Conservation (phyloP, 2,329 filamentous ascomycete species). For the Scedosporium aurantiacum region DNA sequence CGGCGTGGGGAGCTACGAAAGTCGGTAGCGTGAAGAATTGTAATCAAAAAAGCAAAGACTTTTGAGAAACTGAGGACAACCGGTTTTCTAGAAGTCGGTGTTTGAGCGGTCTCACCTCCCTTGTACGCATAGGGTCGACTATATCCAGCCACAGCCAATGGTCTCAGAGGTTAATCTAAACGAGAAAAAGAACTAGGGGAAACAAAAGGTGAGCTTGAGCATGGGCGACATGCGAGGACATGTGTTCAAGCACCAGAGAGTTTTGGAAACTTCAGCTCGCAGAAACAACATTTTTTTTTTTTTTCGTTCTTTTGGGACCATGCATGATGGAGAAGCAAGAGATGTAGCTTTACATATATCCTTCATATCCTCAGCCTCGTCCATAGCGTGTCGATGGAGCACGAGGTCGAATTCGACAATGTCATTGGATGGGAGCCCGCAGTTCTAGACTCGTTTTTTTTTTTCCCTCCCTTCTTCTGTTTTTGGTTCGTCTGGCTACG, state of each 20-base stretch:
- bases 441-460: not conserved
- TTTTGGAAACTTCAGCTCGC: not conserved
- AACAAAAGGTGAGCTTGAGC: not conserved
- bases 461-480: no score
- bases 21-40: no score
- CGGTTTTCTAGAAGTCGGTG: no score
- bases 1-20: no score
- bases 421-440: slow-evolving; percentile 10
- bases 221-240: not conserved
- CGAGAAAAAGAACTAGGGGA: no score
- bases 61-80: no score
- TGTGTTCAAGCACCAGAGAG: not conserved
- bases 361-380: slow-evolving; percentile 14
- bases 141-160: no score
- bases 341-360: not conserved
- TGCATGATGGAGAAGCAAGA: not conserved
- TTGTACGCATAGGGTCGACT: no score
- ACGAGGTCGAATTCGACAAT: slow-evolving; percentile 12
- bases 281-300: no score
- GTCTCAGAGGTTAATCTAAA: no score
- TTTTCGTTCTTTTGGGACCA: not conserved
- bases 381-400: slow-evolving; percentile 14
- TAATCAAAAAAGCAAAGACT: no score
- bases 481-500: not conserved
- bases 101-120: no score